Evolutionary conservation across 768 basidiomycete species (phyloP).

Genomic region (Paxillus involutus): DNA sequence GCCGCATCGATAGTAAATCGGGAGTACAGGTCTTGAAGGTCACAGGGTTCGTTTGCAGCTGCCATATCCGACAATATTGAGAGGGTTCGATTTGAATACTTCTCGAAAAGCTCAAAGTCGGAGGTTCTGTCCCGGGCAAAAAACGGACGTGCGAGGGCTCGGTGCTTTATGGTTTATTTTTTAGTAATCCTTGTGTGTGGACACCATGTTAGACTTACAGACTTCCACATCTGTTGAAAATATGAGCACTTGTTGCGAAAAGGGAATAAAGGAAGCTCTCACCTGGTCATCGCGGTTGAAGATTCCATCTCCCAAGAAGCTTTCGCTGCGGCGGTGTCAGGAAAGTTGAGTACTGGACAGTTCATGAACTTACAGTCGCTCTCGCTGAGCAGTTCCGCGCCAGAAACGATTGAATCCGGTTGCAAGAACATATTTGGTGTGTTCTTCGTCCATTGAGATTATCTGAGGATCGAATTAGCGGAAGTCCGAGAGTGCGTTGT

Average conservation of each 20-base stretch:
- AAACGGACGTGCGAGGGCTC: slow-evolving; percentile 67
- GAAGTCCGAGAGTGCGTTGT: not conserved
- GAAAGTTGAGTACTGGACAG: not conserved
- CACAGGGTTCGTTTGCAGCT: slow-evolving; percentile 43
- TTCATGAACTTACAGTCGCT: slow-evolving; percentile 52
- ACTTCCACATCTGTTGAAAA: slow-evolving; percentile 55
- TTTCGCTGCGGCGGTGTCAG: slow-evolving; percentile 31
- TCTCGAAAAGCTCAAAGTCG: slow-evolving; percentile 69
- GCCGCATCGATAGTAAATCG: slow-evolving; percentile 72
- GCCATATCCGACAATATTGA: slow-evolving; percentile 45
- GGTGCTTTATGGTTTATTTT: slow-evolving; percentile 45
- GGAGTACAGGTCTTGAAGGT: slow-evolving; percentile 66
- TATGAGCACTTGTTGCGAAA: slow-evolving; percentile 3
- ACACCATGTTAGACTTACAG: slow-evolving; percentile 36
- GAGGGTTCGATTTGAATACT: slow-evolving; percentile 47
- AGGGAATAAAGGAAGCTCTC: slow-evolving; percentile 15
- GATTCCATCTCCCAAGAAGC: slow-evolving; percentile 71
- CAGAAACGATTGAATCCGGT: slow-evolving; percentile 70
- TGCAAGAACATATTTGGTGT: slow-evolving; percentile 61
- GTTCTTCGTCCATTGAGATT: slow-evolving; percentile 73
- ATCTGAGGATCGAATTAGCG: slow-evolving; percentile 41
- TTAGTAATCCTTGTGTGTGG: not conserved
- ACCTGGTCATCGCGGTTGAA: slow-evolving; percentile 78
- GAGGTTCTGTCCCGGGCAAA: slow-evolving; percentile 71
- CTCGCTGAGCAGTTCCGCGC: slow-evolving; percentile 63